Evolutionary conservation across 2,329 filamentous ascomycete genomes (phyloP).

Genomic region (Aureobasidium sp.): DNA sequence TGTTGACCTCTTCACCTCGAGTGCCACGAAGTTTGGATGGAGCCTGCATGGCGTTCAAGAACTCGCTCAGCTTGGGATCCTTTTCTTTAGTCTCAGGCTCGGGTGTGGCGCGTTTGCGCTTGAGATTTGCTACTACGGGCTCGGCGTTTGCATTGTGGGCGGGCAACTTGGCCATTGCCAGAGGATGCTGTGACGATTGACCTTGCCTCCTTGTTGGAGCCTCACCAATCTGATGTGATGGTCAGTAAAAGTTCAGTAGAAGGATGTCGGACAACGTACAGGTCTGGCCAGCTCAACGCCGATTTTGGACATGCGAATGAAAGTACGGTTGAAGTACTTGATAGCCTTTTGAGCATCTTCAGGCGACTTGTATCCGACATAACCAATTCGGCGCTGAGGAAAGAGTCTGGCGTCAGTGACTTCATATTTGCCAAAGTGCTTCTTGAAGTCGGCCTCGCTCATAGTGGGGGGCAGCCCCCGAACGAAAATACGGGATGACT

Average conservation of each 20-base stretch:
- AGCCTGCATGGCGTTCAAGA: conserved; percentile 71
- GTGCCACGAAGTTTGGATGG: conserved; percentile 54
- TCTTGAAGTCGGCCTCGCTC: conserved; percentile 75
- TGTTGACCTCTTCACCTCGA: conserved; percentile 33
- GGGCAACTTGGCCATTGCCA: background rate
- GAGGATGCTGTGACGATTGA: conserved; percentile 14
- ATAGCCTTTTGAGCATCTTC: conserved; percentile 76
- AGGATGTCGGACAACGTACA: conserved; percentile 41
- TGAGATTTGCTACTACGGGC: conserved; percentile 38
- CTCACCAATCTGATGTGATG: conserved; percentile 9
- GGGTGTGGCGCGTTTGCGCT: conserved; percentile 58
- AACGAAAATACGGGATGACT: conserved; percentile 69
- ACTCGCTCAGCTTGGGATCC: conserved; percentile 80
- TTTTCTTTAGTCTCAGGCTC: conserved; percentile 42
- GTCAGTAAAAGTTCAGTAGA: background rate
- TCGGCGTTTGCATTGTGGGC: background rate
- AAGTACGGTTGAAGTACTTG: conserved; percentile 92
- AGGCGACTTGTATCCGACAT: conserved; percentile 82
- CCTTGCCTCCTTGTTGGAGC: conserved; percentile 20
- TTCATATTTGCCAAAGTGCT: conserved; percentile 75
- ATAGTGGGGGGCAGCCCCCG: conserved; percentile 76
- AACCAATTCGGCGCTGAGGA: conserved; percentile 82
- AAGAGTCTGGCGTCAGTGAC: conserved; percentile 93
- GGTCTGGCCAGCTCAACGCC: conserved; percentile 80
- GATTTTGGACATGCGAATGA: conserved; percentile 93